Evolutionary conservation across 306 rosid genomes (phyloP), one percentile per base, ranked within the genome.

Genomic region (Amphicarpaea edgeworthii): DNA sequence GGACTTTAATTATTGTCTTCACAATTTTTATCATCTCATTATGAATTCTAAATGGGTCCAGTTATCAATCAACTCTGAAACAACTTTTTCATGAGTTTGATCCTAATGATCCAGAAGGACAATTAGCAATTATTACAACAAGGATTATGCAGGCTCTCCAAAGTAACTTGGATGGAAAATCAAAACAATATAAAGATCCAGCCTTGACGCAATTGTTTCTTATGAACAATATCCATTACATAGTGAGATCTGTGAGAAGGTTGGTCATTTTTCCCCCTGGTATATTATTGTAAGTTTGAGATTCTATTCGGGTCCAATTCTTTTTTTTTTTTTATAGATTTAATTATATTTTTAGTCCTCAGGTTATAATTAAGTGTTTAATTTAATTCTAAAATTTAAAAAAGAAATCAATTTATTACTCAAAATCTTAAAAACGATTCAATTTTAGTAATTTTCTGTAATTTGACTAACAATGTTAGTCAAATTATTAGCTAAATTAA

Each of bases 161-260:
- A 84, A 95, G 83, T 84, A 95, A 95, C 70, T 84, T 95, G 70
- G 99, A 95, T 87, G 99, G 97, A 76, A 95, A 95, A 82, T 89
- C 99, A 65, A 95, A 90, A 88, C 98, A 89, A 78, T 95, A 95
- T 72, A 95, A 82, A 76, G 99, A 95, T 77, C 87, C 96, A 30
- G 93, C 97, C 16, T 81, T 95, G 75, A 89, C 97, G 80, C 98
- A 95, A 70, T 49, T 95, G 73, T 95, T 95, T 86, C 98, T 95
- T 38, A 95, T 95, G 99, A 95, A 95, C 89, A 95, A 95, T 80
- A 90, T 95, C 83, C 99, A 95, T 85, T 95, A 95, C 82, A 92
- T 95, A 47, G 99, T 95, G 83, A 89, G 97, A 92, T 92, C 97
- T 1, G 97, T 95, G 82, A 78, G 97, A 75, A 95, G 99, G 99